Conservation (phyloP, 2,329 filamentous ascomycete species). For the Fusarium virguliforme region DNA sequence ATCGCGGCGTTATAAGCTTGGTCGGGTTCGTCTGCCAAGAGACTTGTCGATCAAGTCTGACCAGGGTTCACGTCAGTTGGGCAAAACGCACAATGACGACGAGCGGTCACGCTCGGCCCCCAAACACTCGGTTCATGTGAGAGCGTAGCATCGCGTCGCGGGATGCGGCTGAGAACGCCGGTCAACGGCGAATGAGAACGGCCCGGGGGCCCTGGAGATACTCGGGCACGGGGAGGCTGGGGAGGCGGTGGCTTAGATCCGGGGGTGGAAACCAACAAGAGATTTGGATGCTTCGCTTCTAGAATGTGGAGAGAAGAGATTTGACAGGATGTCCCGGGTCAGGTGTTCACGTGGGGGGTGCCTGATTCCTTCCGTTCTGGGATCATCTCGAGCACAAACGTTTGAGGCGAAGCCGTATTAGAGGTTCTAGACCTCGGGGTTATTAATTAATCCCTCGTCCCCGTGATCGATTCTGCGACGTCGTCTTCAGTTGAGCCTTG, state of each 20-base stretch:
- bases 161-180: slow-evolving; percentile 21
- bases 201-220: slow-evolving; percentile 24
- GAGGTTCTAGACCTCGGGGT: slow-evolving; percentile 2
- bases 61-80: slow-evolving; percentile 13
- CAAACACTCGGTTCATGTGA: slow-evolving; percentile 27
- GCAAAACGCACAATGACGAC: slow-evolving; percentile 16
- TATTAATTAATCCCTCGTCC: slow-evolving; percentile 17
- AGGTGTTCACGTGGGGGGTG: slow-evolving; percentile 9
- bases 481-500: slow-evolving; percentile 7
- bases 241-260: slow-evolving; percentile 48
- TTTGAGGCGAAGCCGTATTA: slow-evolving; percentile 33
- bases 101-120: slow-evolving; percentile 16
- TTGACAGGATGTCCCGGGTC: neutral
- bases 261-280: slow-evolving; percentile 16
- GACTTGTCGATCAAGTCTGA: slow-evolving; percentile 8
- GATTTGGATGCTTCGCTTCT: slow-evolving; percentile 13
- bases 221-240: slow-evolving; percentile 31
- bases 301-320: slow-evolving; percentile 22
- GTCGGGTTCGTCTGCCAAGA: slow-evolving; percentile 3
- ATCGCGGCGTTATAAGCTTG: slow-evolving; percentile 4
- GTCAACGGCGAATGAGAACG: slow-evolving; percentile 41
- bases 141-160: slow-evolving; percentile 12
- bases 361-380: slow-evolving; percentile 40
- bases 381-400: slow-evolving; percentile 39
- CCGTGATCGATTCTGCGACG: slow-evolving; percentile 1